These are phyloP conservation scores for Yamadazyma conglobata DNA, from an alignment of 1,139 yeast species.

Conservation along the genomic window DNA sequence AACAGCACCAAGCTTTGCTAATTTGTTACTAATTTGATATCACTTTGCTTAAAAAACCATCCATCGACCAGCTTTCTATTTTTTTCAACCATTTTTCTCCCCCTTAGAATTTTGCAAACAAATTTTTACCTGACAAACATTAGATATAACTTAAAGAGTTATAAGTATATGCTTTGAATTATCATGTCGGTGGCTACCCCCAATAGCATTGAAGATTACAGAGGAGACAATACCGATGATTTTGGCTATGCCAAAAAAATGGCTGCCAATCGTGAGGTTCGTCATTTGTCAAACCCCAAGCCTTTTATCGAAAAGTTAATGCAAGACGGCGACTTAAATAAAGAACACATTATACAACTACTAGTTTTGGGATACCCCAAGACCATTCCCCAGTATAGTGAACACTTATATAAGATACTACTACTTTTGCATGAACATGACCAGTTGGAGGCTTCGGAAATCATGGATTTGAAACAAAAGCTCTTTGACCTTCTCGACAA, in stretches of 20 bases:
- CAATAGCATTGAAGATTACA: no score
- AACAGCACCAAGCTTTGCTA: no score
- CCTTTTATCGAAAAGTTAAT: slow-evolving; percentile 10
- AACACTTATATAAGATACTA: slow-evolving; percentile 34
- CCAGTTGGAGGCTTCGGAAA: slow-evolving; percentile 7
- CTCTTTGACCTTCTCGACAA: slow-evolving; percentile 24
- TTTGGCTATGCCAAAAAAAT: no score
- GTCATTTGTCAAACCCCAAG: no score
- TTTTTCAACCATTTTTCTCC: slow-evolving; percentile 4
- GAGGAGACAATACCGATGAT: no score
- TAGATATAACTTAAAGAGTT: no score
- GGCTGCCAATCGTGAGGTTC: no score
- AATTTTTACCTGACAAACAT: not conserved
- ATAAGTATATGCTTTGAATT: no score
- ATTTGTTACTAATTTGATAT: no score
- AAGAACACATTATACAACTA: slow-evolving; percentile 28
- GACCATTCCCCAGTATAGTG: slow-evolving; percentile 34
- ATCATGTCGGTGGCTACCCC: no score
- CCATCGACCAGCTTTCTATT: not conserved
- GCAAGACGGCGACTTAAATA: slow-evolving; percentile 15
- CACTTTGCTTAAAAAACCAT: slow-evolving; percentile 6
- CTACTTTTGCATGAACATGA: slow-evolving; percentile 25
- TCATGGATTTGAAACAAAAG: slow-evolving; percentile 21
- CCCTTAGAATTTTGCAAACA: slow-evolving; percentile 1
- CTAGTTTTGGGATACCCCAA: slow-evolving; percentile 29